Conservation (phyloP, 768 basidiomycete genomes). For the Tubosaeta brunneosetosa region DNA sequence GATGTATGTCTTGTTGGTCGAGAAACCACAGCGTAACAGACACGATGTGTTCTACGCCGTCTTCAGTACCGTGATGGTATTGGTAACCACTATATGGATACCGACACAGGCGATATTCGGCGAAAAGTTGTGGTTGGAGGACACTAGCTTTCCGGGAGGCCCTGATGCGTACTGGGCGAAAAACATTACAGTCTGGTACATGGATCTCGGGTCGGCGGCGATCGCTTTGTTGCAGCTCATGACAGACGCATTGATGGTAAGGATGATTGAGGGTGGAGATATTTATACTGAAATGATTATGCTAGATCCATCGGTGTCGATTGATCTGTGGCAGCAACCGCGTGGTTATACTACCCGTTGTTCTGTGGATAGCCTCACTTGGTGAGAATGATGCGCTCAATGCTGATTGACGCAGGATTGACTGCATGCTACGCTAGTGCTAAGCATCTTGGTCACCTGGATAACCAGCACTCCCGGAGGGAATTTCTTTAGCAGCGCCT, state of each 20-base stretch:
- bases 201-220: slow-evolving; percentile 28
- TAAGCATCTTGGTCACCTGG: slow-evolving; percentile 15
- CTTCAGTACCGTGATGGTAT: slow-evolving; percentile 26
- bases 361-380: slow-evolving; percentile 23
- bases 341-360: slow-evolving; percentile 14
- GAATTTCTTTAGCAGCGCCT: slow-evolving; percentile 15
- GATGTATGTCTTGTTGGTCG: slow-evolving; percentile 16
- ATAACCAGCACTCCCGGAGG: slow-evolving; percentile 14
- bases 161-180: slow-evolving; percentile 29
- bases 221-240: slow-evolving; percentile 31
- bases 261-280: background rate
- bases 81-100: slow-evolving; percentile 32
- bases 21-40: background rate
- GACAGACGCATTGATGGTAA: slow-evolving; percentile 37
- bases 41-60: slow-evolving; percentile 18
- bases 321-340: slow-evolving; percentile 27
- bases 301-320: slow-evolving; percentile 37
- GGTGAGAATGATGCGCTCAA: slow-evolving; percentile 12
- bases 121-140: slow-evolving; percentile 35
- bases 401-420: background rate
- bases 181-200: slow-evolving; percentile 26
- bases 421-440: slow-evolving; percentile 6
- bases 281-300: background rate
- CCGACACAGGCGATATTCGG: slow-evolving; percentile 28
- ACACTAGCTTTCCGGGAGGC: slow-evolving; percentile 32